Evolutionary conservation across 2,329 filamentous ascomycete genomes (phyloP).

Genomic region (Thielaviopsis ethacetica): DNA sequence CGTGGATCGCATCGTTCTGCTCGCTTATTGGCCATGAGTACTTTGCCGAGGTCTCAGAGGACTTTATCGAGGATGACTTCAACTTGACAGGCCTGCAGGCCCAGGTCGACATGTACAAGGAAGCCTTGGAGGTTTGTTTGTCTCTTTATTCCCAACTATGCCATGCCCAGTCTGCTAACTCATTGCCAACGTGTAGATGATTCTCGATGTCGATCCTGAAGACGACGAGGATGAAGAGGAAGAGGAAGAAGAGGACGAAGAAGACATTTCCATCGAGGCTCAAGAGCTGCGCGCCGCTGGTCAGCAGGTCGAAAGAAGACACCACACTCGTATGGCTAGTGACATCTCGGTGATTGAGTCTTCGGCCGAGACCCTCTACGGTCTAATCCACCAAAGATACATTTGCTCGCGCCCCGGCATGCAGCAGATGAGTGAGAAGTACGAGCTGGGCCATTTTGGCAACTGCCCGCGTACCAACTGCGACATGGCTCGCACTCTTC

Average conservation of each 20-base stretch:
- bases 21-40: slow-evolving; percentile 92
- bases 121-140: slow-evolving; percentile 61
- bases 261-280: slow-evolving; percentile 45
- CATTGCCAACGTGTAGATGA: slow-evolving; percentile 46
- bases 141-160: neutral
- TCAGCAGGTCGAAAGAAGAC: slow-evolving; percentile 48
- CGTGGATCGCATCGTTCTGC: slow-evolving; percentile 97
- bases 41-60: slow-evolving; percentile 95
- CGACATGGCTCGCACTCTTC: slow-evolving; percentile 75
- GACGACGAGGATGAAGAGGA: slow-evolving; percentile 81
- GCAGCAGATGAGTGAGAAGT: slow-evolving; percentile 98
- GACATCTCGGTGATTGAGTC: slow-evolving; percentile 93
- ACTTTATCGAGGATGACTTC: slow-evolving; percentile 99
- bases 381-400: slow-evolving; percentile 94
- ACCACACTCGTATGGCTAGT: slow-evolving; percentile 70
- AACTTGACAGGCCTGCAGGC: slow-evolving; percentile 90
- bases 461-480: slow-evolving; percentile 90
- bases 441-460: slow-evolving; percentile 91
- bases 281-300: slow-evolving; percentile 26
- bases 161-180: slow-evolving; percentile 13
- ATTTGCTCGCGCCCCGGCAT: slow-evolving; percentile 94
- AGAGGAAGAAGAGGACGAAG: slow-evolving; percentile 55
- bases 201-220: slow-evolving; percentile 92
- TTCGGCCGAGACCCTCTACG: slow-evolving; percentile 95
- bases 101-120: slow-evolving; percentile 97